Evolutionary conservation across 2,329 filamentous ascomycete genomes (phyloP).

Genomic region (Dothideomycetes sp.): DNA sequence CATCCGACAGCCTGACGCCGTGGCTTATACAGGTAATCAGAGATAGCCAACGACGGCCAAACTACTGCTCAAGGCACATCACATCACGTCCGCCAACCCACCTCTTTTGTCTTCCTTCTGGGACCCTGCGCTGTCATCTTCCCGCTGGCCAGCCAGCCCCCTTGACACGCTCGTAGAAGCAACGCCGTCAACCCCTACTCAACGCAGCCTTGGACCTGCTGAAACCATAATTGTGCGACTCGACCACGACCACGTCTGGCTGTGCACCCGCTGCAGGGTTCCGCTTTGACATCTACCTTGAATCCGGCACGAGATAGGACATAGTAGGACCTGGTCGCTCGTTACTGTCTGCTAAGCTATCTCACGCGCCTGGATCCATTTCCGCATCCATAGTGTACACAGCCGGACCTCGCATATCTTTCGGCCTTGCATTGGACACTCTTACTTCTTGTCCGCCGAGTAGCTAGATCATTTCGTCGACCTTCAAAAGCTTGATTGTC

Average conservation of each 20-base stretch:
- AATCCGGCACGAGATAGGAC: no score
- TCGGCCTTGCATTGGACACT: neutral
- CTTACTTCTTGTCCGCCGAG: neutral
- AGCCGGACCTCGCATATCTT: no score
- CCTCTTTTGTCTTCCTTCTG: neutral
- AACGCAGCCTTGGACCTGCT: no score
- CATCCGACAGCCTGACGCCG: no score
- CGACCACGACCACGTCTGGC: no score
- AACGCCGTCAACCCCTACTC: no score
- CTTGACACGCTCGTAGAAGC: neutral
- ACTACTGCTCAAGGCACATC: no score
- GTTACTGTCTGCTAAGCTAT: neutral
- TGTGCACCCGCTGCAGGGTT: neutral
- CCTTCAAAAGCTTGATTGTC: neutral
- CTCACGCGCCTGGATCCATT: neutral
- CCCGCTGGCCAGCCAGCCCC: neutral
- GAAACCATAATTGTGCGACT: no score
- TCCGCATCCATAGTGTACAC: no score
- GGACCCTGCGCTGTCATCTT: neutral
- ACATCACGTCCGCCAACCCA: no score
- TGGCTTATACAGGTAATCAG: no score
- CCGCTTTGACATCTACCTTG: neutral
- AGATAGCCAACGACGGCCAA: no score
- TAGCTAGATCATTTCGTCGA: neutral
- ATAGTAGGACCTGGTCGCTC: neutral